A percentile compares a stretch with the other conserved stretches of the same genome.
Evolutionary conservation across 768 basidiomycete species (phyloP).

Genomic region (Inosperma sp.): DNA sequence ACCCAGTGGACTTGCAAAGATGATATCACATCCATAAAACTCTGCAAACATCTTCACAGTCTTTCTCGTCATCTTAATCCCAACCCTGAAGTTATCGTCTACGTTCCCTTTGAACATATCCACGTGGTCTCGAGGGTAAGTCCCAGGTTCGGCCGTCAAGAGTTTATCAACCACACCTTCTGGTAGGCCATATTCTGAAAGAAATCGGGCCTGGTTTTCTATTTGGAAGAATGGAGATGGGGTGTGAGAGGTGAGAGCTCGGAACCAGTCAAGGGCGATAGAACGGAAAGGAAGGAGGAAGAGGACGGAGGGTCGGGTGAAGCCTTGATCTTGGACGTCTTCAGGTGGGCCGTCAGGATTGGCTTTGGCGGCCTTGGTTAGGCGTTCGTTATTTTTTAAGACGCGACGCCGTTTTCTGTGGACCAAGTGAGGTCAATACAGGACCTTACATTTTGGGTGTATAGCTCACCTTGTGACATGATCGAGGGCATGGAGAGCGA

Average conservation of each 20-base stretch:
- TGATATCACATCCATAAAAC: constrained; percentile 87
- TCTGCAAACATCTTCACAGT: constrained; percentile 87
- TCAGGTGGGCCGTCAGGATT: constrained; percentile 52
- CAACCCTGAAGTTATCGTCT: constrained; percentile 91
- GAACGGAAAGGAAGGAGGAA: constrained; percentile 92
- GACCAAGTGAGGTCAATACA: not conserved
- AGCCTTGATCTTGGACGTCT: constrained; percentile 93
- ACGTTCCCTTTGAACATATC: constrained; percentile 96
- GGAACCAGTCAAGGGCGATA: constrained; percentile 77
- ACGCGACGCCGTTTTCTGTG: constrained; percentile 86
- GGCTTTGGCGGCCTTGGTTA: constrained; percentile 65
- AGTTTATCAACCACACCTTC: constrained; percentile 78
- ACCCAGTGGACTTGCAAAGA: constrained; percentile 91
- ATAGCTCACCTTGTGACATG: constrained; percentile 77
- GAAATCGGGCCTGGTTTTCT: constrained; percentile 83
- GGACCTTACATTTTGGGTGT: not conserved
- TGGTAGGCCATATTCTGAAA: constrained; percentile 79
- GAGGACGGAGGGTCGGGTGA: constrained; percentile 92
- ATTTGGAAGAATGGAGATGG: constrained; percentile 71
- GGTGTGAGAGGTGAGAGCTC: constrained; percentile 72
- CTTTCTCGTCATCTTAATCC: constrained; percentile 89
- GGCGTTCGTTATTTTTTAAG: constrained; percentile 90
- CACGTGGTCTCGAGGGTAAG: constrained; percentile 84
- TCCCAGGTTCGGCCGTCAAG: constrained; percentile 62
- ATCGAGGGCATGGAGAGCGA: constrained; percentile 77